Evolutionary conservation across 2,329 filamentous ascomycete genomes (phyloP), one percentile per base, ranked within the genome.

Genomic region (Claviceps fusiformis): DNA sequence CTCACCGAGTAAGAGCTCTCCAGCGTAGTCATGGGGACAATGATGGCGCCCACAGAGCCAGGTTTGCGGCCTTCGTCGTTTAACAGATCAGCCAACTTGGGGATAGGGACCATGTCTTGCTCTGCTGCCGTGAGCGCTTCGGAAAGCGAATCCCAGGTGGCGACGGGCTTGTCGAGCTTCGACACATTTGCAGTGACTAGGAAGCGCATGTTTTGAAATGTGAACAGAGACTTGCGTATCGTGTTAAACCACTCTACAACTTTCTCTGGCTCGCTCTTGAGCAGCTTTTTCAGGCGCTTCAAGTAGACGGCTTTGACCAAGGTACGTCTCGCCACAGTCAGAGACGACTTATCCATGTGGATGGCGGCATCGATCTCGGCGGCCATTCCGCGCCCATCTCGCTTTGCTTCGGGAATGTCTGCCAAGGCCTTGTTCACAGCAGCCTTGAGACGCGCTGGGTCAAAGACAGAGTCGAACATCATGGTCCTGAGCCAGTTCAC

Each of bases 371-470:
- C 82, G 56, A 85, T 76, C 59, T 83, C 81, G 55, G 71, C 73
- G 4, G 80, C 73, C 82, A 85, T 85, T 46, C 74, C 73, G 55
- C 84, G 81, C 1, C 93, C 93, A 62, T 87, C 88, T 46, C 93
- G 87, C 75, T 97, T 98, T 53, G 84, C 78, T 65, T 96, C 90
- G 0, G 93, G 93, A 19, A 98, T 86, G 62, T 97, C 92, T 3
- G 91, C 90, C 19, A 96, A 77, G 49, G 95, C 82, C 69, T 95
- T 95, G 56, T 84, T 83, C 17, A 95, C 73, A 27, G 77, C 74
- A 59, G 87, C 80, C 61, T 78, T 79, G 52, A 86, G 73, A 29
- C 82, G 75, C 51, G 74, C 72, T 3, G 85, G 78, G 63, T 97
- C 92, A 64, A 97, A 95, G 53, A 96, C 77, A 44, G 88, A 87